A percentile compares a stretch with the other conserved stretches of the same genome.
Conservation (phyloP, 169 alveolate genomes). For the Cryptosporidium viatorum region DNA sequence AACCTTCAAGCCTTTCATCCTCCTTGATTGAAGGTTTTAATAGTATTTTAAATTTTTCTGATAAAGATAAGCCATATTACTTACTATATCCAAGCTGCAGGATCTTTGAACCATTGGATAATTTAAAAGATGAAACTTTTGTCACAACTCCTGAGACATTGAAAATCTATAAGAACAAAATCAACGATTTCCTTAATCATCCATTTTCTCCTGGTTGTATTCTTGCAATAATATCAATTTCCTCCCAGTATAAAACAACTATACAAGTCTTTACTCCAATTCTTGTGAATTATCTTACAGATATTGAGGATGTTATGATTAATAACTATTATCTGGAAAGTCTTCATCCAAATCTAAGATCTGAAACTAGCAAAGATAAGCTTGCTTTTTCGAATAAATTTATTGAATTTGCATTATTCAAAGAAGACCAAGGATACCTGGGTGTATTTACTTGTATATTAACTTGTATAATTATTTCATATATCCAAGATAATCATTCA, state of each 20-base stretch:
- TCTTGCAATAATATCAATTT: conserved; percentile 16
- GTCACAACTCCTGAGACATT: conserved; percentile 37
- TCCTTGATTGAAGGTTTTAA: conserved; percentile 49
- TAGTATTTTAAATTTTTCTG: conserved; percentile 1
- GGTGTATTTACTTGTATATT: conserved; percentile 31
- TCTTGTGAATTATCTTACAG: conserved; percentile 10
- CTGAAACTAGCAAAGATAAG: not conserved
- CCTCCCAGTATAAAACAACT: conserved; percentile 23
- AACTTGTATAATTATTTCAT: conserved; percentile 2
- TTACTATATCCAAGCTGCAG: conserved; percentile 66
- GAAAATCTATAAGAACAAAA: conserved; percentile 3
- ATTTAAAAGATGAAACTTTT: conserved; percentile 53
- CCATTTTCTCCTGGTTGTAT: conserved; percentile 54
- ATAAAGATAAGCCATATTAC: conserved; percentile 29
- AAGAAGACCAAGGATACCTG: not conserved
- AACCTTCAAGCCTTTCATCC: not conserved
- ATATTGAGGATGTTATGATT: conserved; percentile 40
- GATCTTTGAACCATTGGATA: conserved; percentile 58
- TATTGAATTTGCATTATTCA: not conserved
- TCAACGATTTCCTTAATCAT: conserved; percentile 21
- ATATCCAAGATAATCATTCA: conserved; percentile 7
- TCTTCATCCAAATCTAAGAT: not conserved
- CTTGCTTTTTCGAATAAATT: conserved; percentile 22
- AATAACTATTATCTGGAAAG: conserved; percentile 35
- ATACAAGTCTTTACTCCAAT: conserved; percentile 40